A percentile compares a stretch with the other conserved stretches of the same genome.
Conservation (phyloP, 129 eudicot genomes). For the Chrysanthemum makinoi region DNA sequence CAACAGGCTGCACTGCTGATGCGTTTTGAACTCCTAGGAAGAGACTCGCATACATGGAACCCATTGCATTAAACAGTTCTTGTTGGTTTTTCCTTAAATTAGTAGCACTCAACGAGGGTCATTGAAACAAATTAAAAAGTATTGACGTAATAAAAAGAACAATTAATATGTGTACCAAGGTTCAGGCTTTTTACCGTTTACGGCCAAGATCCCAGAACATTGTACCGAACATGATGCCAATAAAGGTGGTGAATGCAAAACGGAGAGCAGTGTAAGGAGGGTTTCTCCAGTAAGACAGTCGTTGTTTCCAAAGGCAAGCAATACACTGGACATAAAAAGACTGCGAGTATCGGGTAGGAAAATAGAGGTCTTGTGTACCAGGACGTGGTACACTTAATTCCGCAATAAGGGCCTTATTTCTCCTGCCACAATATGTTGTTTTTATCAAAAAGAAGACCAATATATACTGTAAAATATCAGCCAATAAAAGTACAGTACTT, state of each 20-base stretch:
- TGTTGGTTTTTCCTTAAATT: constrained; percentile 23
- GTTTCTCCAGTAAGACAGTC: constrained; percentile 47
- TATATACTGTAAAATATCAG: no score
- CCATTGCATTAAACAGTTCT: constrained; percentile 40
- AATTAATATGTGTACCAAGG: not conserved
- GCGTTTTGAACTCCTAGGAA: constrained; percentile 42
- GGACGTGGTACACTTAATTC: constrained; percentile 40
- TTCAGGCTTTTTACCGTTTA: constrained; percentile 29
- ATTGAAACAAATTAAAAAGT: not conserved
- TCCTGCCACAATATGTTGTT: not conserved
- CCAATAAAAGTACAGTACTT: not conserved
- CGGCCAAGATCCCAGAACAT: constrained; percentile 52
- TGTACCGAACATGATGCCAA: constrained; percentile 43
- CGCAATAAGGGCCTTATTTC: constrained; percentile 44
- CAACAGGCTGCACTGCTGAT: constrained; percentile 44
- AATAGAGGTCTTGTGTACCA: constrained; percentile 41
- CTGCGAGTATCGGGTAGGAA: constrained; percentile 35
- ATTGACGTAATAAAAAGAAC: not conserved
- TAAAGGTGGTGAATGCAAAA: constrained; percentile 33
- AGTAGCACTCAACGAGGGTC: not conserved
- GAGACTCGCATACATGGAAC: constrained; percentile 41
- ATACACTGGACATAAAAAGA: constrained; percentile 33
- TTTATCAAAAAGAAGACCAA: no score
- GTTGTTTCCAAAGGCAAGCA: constrained; percentile 56
- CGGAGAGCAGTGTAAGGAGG: constrained; percentile 48